These are phyloP conservation scores for Spathaspora gorwiae DNA, from an alignment of 805 yeast genomes.

Conservation along the genomic window DNA sequence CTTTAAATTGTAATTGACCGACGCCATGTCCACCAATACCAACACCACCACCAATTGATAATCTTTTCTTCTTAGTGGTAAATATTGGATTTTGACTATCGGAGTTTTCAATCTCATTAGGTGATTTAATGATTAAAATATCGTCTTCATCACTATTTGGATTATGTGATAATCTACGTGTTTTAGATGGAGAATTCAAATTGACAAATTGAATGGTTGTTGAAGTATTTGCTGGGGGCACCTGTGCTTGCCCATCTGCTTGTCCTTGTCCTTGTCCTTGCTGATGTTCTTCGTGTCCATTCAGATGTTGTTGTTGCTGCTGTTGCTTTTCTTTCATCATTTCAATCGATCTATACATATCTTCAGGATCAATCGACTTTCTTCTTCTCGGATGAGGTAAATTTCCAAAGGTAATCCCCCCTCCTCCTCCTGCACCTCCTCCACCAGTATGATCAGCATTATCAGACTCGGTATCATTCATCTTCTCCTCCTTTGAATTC, in stretches of 20 bases:
- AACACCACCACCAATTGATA: background rate
- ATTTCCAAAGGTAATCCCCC: constrained; percentile 47
- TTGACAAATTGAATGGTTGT: constrained; percentile 1
- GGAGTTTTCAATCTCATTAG: constrained; percentile 59
- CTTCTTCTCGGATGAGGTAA: constrained; percentile 48
- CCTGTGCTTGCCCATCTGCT: no score
- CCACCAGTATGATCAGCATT: background rate
- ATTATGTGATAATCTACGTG: background rate
- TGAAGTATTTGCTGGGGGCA: background rate
- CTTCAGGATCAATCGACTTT: constrained; percentile 62
- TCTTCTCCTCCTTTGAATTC: constrained; percentile 4
- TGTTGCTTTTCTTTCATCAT: constrained; percentile 59
- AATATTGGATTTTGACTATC: constrained; percentile 31
- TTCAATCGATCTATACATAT: constrained; percentile 78
- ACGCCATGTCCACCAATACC: background rate
- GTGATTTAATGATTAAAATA: constrained; percentile 71
- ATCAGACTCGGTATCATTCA: background rate
- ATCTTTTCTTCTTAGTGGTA: constrained; percentile 19
- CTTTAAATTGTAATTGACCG: constrained; percentile 19
- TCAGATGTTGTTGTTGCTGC: constrained; percentile 38
- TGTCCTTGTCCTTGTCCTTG: no score
- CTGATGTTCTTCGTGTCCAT: constrained; percentile 11
- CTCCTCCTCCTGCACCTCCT: no score
- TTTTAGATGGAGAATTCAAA: constrained; percentile 1
- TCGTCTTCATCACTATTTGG: constrained; percentile 46